A percentile compares a stretch with the other conserved stretches of the same genome.
These are phyloP conservation scores for Rasamsonia emersonii DNA, from an alignment of 2,329 filamentous ascomycete species.

Conservation along the genomic window DNA sequence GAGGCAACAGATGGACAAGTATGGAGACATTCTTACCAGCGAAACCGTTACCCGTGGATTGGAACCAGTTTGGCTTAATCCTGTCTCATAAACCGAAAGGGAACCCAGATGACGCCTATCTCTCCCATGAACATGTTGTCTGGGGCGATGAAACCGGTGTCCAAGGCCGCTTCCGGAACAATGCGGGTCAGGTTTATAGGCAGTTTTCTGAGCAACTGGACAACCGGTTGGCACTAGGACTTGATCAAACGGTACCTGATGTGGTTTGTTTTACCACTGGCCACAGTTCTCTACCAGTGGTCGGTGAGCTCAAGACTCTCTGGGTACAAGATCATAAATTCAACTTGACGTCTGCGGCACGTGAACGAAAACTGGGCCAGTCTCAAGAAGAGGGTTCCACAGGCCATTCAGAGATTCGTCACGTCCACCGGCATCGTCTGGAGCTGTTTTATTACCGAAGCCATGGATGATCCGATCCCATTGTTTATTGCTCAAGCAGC, in stretches of 20 bases:
- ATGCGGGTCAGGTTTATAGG: background rate
- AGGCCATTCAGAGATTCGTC: background rate
- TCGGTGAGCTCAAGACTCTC: constrained; percentile 1
- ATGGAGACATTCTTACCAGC: background rate
- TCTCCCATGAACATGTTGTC: background rate
- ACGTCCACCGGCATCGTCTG: background rate
- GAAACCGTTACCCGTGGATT: background rate
- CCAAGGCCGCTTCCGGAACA: background rate
- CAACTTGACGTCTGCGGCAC: too few relatives aligned
- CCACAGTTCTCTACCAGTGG: background rate
- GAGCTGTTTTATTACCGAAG: background rate
- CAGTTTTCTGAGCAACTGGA: background rate
- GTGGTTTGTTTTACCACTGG: background rate
- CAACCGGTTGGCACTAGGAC: background rate
- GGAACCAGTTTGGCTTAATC: background rate
- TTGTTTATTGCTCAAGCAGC: background rate
- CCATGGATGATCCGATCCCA: background rate
- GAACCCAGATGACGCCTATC: background rate
- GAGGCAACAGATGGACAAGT: constrained; percentile 1
- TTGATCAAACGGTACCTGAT: background rate
- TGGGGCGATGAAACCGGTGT: constrained; percentile 1
- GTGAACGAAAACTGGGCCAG: background rate
- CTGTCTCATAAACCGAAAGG: background rate
- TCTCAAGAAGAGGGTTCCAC: background rate
- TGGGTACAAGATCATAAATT: background rate